Base-by-base conservation (phyloP, 805 yeast genomes). In the Metschnikowia shivogae region DNA sequence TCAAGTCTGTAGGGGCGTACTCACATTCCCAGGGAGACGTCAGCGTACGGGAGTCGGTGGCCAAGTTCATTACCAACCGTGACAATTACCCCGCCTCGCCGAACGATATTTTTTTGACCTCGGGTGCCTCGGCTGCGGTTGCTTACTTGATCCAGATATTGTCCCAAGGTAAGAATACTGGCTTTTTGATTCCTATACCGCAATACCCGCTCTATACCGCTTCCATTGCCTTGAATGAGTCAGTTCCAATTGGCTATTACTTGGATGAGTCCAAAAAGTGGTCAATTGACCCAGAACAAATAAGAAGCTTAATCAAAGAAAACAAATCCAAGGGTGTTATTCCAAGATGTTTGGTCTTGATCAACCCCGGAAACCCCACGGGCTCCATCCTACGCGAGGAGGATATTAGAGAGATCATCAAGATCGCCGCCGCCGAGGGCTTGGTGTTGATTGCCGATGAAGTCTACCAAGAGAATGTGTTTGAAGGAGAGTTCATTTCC, bases 311-410 rank as follows among this genome's bases (percentile, higher is more conserved):
- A 39, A 78, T 85, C 40, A 56, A 64, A 27, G 71, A 75, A 19
- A 73, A 86, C 17, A 49, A 56, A 13, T 62, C 63, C 2, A 66
- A 77, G 30, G 87, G 85, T 2, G 65, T 86, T 26, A 72, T 67
- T 10, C 84, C 93, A 51, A 80, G 87, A 57, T 83, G 92, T 47
- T 69, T 95, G 44, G 98, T 92, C 3, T 87, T 93, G 12, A 93
- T 93, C 60, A 93, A 93, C 70, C 99, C 99, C 1, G 98, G 99
- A 46, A 93, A 93, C 67, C 99, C 99, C 52, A 93, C 99, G 0
- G 99, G 99, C 35, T 78, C 96, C 1, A 81, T 89, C 44, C 72
- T 93, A 47, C 64, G 77, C 8, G 73, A 72, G 41, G 77, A 76
- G 5, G 81, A 83, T 50, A 89, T 93, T 59, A 80, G 73, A 34